A percentile compares a stretch with the other conserved stretches of the same genome.
Evolutionary conservation across 1,139 yeast species (phyloP).

Genomic region (Magnusiomyces sp.): DNA sequence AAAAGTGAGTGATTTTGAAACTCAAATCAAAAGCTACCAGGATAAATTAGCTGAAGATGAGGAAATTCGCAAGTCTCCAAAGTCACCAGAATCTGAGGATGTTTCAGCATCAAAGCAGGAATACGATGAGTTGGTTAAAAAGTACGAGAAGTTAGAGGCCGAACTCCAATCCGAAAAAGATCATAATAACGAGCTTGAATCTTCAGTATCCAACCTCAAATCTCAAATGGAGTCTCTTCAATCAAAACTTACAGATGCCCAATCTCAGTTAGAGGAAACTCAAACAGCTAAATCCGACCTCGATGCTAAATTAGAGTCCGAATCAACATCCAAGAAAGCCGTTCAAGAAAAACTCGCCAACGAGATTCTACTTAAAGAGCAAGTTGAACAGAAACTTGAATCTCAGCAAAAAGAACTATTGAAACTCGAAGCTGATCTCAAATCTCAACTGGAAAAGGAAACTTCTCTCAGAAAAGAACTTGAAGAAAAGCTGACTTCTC

Average conservation of each 20-base stretch:
- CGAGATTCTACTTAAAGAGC: neutral
- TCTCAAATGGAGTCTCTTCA: neutral
- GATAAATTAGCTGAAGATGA: neutral
- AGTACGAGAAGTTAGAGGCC: slow-evolving; percentile 1
- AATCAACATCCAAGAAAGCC: neutral
- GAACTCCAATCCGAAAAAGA: slow-evolving; percentile 4
- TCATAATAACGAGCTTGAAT: slow-evolving; percentile 3
- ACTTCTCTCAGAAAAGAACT: no score
- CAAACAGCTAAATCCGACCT: neutral
- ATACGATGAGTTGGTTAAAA: neutral
- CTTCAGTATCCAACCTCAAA: neutral
- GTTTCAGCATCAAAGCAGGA: neutral
- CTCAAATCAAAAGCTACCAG: neutral
- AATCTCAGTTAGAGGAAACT: neutral
- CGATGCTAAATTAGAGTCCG: neutral
- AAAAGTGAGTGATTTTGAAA: slow-evolving; percentile 1
- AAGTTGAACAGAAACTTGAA: neutral
- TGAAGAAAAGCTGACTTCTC: no score
- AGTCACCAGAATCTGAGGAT: neutral
- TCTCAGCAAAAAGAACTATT: neutral
- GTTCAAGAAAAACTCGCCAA: neutral
- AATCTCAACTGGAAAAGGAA: no score
- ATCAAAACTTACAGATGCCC: neutral
- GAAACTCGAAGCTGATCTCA: neutral
- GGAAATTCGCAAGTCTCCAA: neutral